A percentile compares a stretch with the other conserved stretches of the same genome.
These are phyloP conservation scores for Moniliella sp. DNA, from an alignment of 1,284 basidiomycete species.

Conservation along the genomic window DNA sequence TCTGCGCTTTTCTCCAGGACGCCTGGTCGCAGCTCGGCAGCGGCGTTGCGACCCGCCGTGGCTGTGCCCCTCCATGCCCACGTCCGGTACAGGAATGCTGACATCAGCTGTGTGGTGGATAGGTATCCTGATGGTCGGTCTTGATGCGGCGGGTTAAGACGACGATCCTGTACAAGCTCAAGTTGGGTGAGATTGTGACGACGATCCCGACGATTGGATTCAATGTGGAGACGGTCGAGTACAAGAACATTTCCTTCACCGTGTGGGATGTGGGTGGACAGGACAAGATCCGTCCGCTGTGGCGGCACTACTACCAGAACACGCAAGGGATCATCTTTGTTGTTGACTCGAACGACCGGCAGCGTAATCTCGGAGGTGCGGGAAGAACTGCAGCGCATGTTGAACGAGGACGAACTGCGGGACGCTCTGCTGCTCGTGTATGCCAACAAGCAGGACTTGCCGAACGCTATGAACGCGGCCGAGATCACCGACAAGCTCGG, in stretches of 20 bases:
- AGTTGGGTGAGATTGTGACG: constrained; percentile 91
- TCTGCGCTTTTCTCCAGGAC: too few species aligned
- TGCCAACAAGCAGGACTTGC: constrained; percentile 91
- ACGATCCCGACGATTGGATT: constrained; percentile 57
- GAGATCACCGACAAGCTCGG: constrained; percentile 99
- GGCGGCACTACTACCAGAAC: constrained; percentile 99
- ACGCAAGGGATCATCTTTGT: constrained; percentile 99
- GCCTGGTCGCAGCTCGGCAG: too few species aligned
- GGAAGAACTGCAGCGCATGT: constrained; percentile 96
- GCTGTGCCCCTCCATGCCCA: too few species aligned
- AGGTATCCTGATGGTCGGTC: constrained; percentile 49
- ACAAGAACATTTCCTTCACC: constrained; percentile 99
- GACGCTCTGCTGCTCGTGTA: constrained; percentile 95
- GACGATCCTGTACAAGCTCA: constrained; percentile 5
- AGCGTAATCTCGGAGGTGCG: constrained; percentile 97
- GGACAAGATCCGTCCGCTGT: constrained; percentile 91
- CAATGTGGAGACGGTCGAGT: constrained; percentile 98
- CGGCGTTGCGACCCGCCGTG: too few species aligned
- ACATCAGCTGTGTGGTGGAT: too few species aligned
- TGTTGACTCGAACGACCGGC: constrained; percentile 97
- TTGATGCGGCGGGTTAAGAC: constrained; percentile 67
- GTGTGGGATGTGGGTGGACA: constrained; percentile 99
- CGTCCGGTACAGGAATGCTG: too few species aligned
- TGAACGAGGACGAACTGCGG: constrained; percentile 97
- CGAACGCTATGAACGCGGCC: constrained; percentile 97